Evolutionary conservation across 2,329 filamentous ascomycete genomes (phyloP), one percentile per base, ranked within the genome.

Genomic region (Claviceps humidiphila): DNA sequence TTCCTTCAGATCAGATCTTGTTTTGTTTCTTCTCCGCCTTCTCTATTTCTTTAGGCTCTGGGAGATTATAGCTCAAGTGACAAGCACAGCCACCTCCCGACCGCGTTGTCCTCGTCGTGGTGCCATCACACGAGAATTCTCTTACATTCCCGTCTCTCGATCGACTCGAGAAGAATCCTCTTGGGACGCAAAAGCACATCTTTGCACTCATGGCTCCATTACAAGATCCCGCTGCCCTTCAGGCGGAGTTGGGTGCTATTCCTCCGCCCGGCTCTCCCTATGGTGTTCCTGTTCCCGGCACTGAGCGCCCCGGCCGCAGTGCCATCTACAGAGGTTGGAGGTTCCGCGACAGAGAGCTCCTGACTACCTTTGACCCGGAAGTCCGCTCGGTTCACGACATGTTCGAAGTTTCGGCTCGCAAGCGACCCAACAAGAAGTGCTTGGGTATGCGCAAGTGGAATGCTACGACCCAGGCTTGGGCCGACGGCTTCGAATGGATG

Each of bases 381-480:
- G 70, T 84, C 50, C 76, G 74, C 56, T 94, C 89, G 14, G 76
- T 82, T 26, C 85, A 95, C 72, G 88, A 95, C 56, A 73, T 86
- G 51, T 94, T 95, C 64, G 87, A 95, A 66, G 69, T 74, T 26
- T 71, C 82, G 58, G 81, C 76, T 53, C 77, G 76, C 58, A 77
- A 75, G 61, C 73, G 74, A 52, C 80, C 86, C 47, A 85, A 81
- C 61, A 78, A 77, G 60, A 82, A 75, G 60, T 95, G 87, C 68
- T 74, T 97, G 54, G 93, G 93, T 53, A 80, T 80, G 66, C 82
- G 93, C 57, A 79, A 85, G 4, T 97, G 88, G 77, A 83, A 95
- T 67, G 68, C 85, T 3, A 71, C 69, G 40, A 87, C 82, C 48
- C 84, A 89, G 71, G 77, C 78, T 1, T 95, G 80, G 69, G 76